Conservation (phyloP, 2,329 filamentous ascomycete species). For the Rutstroemia sp. region DNA sequence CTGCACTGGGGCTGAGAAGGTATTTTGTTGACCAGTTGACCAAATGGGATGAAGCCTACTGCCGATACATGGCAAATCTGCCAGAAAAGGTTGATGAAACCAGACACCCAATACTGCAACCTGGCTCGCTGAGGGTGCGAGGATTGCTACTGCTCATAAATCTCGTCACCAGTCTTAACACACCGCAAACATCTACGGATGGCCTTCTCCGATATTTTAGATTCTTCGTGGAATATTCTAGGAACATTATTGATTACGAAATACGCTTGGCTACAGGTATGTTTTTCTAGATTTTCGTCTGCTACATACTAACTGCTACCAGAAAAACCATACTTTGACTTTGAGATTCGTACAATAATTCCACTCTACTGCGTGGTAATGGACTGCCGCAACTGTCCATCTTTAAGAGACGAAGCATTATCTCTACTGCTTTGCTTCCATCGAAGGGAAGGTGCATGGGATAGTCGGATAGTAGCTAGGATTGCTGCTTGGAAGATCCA, state of each 20-base stretch:
- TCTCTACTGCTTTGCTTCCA: constrained; percentile 51
- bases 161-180: constrained; percentile 7
- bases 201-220: background rate
- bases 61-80: background rate
- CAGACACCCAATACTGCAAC: background rate
- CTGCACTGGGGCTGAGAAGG: background rate
- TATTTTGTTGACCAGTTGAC: constrained; percentile 4
- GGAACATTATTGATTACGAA: constrained; percentile 1
- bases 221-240: background rate
- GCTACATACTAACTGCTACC: background rate
- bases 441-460: constrained; percentile 61
- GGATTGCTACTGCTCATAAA: background rate
- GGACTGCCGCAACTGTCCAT: constrained; percentile 48
- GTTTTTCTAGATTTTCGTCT: background rate
- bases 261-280: background rate
- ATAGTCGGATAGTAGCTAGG: constrained; percentile 29
- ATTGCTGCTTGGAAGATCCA: constrained; percentile 21
- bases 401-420: constrained; percentile 51
- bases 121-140: constrained; percentile 1
- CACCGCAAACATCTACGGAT: background rate
- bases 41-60: background rate
- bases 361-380: constrained; percentile 57
- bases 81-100: background rate
- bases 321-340: constrained; percentile 9
- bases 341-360: constrained; percentile 43